Conservation (phyloP, 2,329 filamentous ascomycete genomes). For the Drechslerella dactyloides region DNA sequence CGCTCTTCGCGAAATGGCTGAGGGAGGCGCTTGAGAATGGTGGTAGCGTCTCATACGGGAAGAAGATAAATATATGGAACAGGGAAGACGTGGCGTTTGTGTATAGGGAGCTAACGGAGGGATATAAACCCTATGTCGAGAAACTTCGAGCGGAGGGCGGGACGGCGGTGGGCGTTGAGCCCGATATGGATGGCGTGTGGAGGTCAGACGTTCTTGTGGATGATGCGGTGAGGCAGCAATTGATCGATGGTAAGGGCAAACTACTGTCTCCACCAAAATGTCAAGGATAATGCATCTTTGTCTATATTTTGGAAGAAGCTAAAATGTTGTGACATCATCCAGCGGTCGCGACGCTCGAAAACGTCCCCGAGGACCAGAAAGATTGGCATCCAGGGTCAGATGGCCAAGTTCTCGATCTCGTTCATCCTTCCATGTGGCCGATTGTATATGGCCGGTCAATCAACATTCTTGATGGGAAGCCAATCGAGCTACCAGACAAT, state of each 20-base stretch:
- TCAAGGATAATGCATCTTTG: too few species aligned
- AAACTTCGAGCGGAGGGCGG: conserved; percentile 16
- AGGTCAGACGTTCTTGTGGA: conserved; percentile 31
- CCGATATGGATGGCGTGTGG: conserved; percentile 49
- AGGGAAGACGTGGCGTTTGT: conserved; percentile 26
- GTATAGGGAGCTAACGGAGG: conserved; percentile 30
- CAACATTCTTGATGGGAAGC: conserved; percentile 26
- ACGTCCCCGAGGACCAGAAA: conserved; percentile 61
- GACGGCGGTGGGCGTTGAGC: conserved; percentile 23
- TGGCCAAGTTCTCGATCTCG: conserved; percentile 66
- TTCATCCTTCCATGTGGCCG: conserved; percentile 70
- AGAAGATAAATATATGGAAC: conserved; percentile 25
- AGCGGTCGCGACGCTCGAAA: conserved; percentile 62
- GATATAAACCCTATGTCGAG: conserved; percentile 32
- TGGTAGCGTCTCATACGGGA: conserved; percentile 2
- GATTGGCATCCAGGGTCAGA: conserved; percentile 70
- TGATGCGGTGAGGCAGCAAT: conserved; percentile 19
- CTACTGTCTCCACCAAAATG: too few species aligned
- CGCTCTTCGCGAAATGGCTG: conserved; percentile 35
- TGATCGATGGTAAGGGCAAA: conserved; percentile 47
- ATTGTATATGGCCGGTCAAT: conserved; percentile 62
- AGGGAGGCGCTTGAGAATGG: conserved; percentile 19
- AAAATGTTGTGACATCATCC: not conserved
- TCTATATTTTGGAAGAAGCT: not conserved
- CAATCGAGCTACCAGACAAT: conserved; percentile 23